Evolutionary conservation across 345 rosid genomes (phyloP).

Genomic region (Pugionium dolabratum): DNA sequence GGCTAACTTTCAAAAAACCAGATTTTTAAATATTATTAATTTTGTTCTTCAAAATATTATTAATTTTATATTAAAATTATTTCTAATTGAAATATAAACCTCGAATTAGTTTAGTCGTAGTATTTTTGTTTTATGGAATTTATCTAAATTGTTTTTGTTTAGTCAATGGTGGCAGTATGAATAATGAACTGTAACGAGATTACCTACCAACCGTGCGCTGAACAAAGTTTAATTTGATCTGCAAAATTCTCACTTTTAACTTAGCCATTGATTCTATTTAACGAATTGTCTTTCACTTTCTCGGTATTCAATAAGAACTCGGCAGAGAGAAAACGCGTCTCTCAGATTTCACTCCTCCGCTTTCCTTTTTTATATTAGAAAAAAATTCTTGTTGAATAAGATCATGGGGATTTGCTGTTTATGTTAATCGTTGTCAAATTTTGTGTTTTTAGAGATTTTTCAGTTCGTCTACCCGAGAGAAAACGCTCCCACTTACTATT

Average conservation of each 20-base stretch:
- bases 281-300: not conserved
- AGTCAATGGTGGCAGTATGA: constrained; percentile 21
- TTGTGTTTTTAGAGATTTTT: not conserved
- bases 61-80: too few species aligned
- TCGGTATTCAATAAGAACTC: not conserved
- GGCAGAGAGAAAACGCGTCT: too few species aligned
- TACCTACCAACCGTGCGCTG: constrained; percentile 33
- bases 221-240: constrained; percentile 15
- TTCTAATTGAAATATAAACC: too few species aligned
- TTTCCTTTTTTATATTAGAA: too few species aligned
- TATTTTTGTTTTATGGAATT: too few species aligned
- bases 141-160: not conserved
- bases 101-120: too few species aligned
- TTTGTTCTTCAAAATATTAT: too few species aligned
- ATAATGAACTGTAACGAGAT: constrained; percentile 36
- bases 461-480: constrained; percentile 19
- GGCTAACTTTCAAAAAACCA: too few species aligned
- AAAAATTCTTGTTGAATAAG: not conserved
- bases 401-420: not conserved
- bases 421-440: not conserved
- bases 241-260: constrained; percentile 25
- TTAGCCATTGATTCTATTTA: constrained; percentile 32
- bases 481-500: not conserved
- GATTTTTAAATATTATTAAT: too few species aligned
- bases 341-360: too few species aligned